Conservation (phyloP, 148 eudicot species). For the Vaccinium vitisidaea region DNA sequence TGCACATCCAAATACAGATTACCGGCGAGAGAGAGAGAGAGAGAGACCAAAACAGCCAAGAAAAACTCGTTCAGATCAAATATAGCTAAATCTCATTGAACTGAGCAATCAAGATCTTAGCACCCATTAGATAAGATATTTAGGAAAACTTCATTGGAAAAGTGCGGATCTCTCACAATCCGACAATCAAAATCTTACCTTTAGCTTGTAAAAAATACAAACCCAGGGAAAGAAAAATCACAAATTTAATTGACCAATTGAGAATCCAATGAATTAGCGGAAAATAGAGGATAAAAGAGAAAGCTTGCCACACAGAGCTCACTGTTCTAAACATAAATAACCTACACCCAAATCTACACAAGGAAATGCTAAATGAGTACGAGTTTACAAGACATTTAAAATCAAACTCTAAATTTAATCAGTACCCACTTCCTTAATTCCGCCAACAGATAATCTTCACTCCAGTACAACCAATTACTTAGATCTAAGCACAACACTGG, state of each 20-base stretch:
- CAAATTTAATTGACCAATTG: background rate
- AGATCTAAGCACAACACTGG: constrained; percentile 6
- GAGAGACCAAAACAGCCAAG: background rate
- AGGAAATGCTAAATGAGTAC: background rate
- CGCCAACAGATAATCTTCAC: background rate
- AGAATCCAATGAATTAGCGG: background rate
- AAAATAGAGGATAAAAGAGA: background rate
- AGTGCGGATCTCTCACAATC: background rate
- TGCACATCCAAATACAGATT: background rate
- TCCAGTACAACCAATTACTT: background rate
- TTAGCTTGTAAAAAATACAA: background rate
- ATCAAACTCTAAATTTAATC: constrained; percentile 5
- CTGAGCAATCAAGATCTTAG: background rate
- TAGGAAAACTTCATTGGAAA: background rate
- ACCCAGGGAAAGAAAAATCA: background rate
- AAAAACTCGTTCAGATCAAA: background rate
- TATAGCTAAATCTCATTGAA: background rate
- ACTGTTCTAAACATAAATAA: background rate
- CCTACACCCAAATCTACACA: background rate
- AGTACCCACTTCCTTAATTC: constrained; percentile 12
- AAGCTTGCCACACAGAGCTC: background rate
- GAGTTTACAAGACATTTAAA: background rate
- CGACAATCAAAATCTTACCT: constrained; percentile 1
- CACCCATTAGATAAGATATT: background rate
- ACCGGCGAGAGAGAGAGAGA: background rate